Evolutionary conservation across 202 grass and related monocot genomes (phyloP), one percentile per base, ranked within the genome.

Genomic region (Bolboschoenoplectus hybrid): DNA sequence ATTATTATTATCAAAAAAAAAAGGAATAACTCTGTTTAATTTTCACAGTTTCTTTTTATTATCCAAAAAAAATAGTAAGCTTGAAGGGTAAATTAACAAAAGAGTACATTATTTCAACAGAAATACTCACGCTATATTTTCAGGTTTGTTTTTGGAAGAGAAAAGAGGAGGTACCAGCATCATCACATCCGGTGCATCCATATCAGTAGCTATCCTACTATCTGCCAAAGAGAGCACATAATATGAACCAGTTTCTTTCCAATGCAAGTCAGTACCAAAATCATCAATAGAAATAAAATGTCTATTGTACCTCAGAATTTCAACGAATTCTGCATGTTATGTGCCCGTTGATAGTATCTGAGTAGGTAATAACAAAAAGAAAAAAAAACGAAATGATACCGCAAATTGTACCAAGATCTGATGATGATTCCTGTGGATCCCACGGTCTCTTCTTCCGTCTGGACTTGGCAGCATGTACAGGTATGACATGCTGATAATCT

Each of bases 401-500:
- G 66, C 7, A 49, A 86, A 77, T 82, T 70, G 19, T 89, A 70
- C 86, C 68, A 55, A 82, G 77, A 88, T 82, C 80, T 72, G 84
- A 67, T 10, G 45, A 69, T 47, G 62, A 40, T 56, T 85, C 80
- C 19, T 77, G 87, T 16, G 80, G 58, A 53, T 58, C 47, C 85
- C 85, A 55, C 55, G 58, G 86, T 19, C 61, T 43, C 73, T 95
- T 95, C 56, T 94, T 98, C 86, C 82, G 87, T 86, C 78, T 98
- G 19, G 26, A 75, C 49, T 92, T 77, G 39, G 93, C 93, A 85
- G 93, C 91, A 89, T 95, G 93, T 4, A 95, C 84, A 46, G 90
- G 88, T 82, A 94, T 63, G 58, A 98, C 90, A 93, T 95, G 87
- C 71, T 98, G 95, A 88, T 91, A 98, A 81, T 98, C 95, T 79